A percentile compares a stretch with the other conserved stretches of the same genome.
phyloP scores from a whole-genome alignment of 2,329 filamentous ascomycete genomes.

The Zymoseptoria passerinii region DNA sequence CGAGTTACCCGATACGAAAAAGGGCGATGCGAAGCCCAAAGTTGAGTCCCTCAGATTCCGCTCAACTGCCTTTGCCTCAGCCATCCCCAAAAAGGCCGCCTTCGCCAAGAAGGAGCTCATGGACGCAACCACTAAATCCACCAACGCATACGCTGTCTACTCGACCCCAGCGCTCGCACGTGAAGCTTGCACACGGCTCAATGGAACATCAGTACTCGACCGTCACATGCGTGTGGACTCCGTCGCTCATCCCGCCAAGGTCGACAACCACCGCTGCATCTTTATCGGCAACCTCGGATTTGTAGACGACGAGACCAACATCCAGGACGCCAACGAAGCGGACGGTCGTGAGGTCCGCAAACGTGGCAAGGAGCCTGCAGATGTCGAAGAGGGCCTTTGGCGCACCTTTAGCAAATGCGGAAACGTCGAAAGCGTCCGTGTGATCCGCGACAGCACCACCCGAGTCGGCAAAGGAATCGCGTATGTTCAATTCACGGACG shows the following conservation, averaged over 20 bases:
- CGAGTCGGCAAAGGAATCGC: constrained; percentile 94
- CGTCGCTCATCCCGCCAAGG: constrained; percentile 74
- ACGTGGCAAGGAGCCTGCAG: constrained; percentile 64
- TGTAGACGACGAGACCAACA: constrained; percentile 77
- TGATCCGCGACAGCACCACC: constrained; percentile 81
- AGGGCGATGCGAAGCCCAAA: constrained; percentile 52
- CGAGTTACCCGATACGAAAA: constrained; percentile 39
- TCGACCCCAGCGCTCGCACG: constrained; percentile 65
- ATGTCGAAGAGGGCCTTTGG: constrained; percentile 91
- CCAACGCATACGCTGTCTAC: constrained; percentile 92
- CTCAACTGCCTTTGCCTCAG: constrained; percentile 75
- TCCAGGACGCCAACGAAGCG: constrained; percentile 53
- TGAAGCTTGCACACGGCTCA: constrained; percentile 66
- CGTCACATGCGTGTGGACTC: constrained; percentile 86
- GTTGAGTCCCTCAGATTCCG: constrained; percentile 90
- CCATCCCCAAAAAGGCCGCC: constrained; percentile 86
- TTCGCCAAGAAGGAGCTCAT: constrained; percentile 86
- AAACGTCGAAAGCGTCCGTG: constrained; percentile 84
- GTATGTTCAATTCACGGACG: constrained; percentile 90
- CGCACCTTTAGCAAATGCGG: constrained; percentile 68
- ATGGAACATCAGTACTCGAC: constrained; percentile 74
- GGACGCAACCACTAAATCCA: constrained; percentile 82
- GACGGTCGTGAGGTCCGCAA: constrained; percentile 54
- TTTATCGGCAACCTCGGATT: constrained; percentile 97
- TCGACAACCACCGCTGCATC: constrained; percentile 81